Evolutionary conservation across 2,329 filamentous ascomycete species (phyloP).

Genomic region (Claviceps arundinis): DNA sequence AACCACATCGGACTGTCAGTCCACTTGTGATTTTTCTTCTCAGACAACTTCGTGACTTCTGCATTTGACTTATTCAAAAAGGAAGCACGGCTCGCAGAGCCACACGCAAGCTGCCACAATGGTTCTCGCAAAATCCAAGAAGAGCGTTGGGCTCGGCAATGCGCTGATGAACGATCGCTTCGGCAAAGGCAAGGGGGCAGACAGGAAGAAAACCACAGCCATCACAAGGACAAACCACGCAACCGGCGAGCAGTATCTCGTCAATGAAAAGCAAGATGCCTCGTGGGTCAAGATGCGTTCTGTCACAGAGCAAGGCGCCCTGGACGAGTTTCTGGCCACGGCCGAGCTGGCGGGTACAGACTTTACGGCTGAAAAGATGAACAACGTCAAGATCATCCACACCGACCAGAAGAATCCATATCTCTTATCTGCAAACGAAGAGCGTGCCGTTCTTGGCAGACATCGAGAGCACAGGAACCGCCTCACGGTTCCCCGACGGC

Average conservation of each 20-base stretch:
- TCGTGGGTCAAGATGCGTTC: conserved; percentile 99
- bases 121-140: conserved; percentile 78
- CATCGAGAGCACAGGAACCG: conserved; percentile 67
- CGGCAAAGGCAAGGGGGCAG: conserved; percentile 76
- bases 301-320: conserved; percentile 88
- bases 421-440: conserved; percentile 71
- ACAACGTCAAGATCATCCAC: conserved; percentile 98
- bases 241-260: conserved; percentile 82
- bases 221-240: conserved; percentile 59
- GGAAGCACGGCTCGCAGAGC: neutral
- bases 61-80: neutral
- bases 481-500: conserved; percentile 79
- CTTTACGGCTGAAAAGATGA: conserved; percentile 98
- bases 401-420: conserved; percentile 93
- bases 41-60: neutral
- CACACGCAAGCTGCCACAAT: conserved; percentile 25
- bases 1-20: neutral
- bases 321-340: conserved; percentile 93
- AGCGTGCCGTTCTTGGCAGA: conserved; percentile 64
- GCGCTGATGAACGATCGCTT: conserved; percentile 98
- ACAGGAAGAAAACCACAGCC: conserved; percentile 56
- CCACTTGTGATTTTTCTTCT: neutral
- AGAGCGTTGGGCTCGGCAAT: conserved; percentile 87
- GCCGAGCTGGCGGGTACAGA: conserved; percentile 96
- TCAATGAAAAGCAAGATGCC: conserved; percentile 80